Percentiles rank a stretch among this genome's conserved stretches.
Evolutionary conservation across 2,329 filamentous ascomycete species (phyloP).

Genomic region (Aspergillus sp.): DNA sequence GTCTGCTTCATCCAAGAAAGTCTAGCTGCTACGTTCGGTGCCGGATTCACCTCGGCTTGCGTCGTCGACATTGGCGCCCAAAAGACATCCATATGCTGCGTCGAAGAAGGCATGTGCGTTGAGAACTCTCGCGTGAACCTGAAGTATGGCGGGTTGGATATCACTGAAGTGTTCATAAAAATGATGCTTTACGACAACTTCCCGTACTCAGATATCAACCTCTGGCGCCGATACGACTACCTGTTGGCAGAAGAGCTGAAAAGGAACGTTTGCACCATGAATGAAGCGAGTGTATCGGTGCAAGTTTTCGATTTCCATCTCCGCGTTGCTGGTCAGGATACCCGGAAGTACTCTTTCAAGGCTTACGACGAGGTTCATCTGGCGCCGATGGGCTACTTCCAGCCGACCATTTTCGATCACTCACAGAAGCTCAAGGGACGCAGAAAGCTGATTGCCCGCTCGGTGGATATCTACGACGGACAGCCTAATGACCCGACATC

Average conservation of each 20-base stretch:
- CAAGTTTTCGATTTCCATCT: constrained; percentile 89
- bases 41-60: constrained; percentile 89
- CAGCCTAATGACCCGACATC: constrained; percentile 90
- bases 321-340: constrained; percentile 82
- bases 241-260: constrained; percentile 94
- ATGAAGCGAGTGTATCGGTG: constrained; percentile 84
- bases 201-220: constrained; percentile 91
- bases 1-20: constrained; percentile 97
- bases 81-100: constrained; percentile 95
- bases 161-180: constrained; percentile 92
- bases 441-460: constrained; percentile 79
- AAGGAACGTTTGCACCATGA: constrained; percentile 87
- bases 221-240: constrained; percentile 87
- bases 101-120: constrained; percentile 92
- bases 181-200: constrained; percentile 98
- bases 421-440: constrained; percentile 75
- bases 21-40: constrained; percentile 90
- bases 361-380: constrained; percentile 94
- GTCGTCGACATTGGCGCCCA: constrained; percentile 96
- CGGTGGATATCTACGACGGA: constrained; percentile 90
- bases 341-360: constrained; percentile 92
- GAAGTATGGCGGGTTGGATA: constrained; percentile 89
- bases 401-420: constrained; percentile 83
- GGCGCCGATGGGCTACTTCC: constrained; percentile 93
- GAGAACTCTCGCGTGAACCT: constrained; percentile 95